A percentile compares a stretch with the other conserved stretches of the same genome.
These are phyloP conservation scores for Monilinia aucupariae DNA, from an alignment of 2,329 filamentous ascomycete species.

Conservation along the genomic window DNA sequence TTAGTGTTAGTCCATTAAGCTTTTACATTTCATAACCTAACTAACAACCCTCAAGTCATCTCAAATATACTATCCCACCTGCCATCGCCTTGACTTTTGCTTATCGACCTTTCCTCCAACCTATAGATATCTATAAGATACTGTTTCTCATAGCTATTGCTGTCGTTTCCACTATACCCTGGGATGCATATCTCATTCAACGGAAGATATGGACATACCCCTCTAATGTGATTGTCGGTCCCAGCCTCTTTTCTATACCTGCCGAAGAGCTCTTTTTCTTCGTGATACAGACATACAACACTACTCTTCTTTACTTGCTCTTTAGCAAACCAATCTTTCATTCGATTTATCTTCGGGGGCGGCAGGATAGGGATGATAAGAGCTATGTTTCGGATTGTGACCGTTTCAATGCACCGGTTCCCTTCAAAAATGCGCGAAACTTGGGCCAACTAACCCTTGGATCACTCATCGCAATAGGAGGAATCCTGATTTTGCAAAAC, in stretches of 20 bases:
- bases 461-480: slow-evolving; percentile 41
- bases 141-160: slow-evolving; percentile 56
- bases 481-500: slow-evolving; percentile 41
- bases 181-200: slow-evolving; percentile 70
- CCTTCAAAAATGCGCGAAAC: slow-evolving; percentile 34
- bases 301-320: slow-evolving; percentile 61
- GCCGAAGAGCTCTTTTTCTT: slow-evolving; percentile 74
- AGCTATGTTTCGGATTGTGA: slow-evolving; percentile 38
- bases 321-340: slow-evolving; percentile 59
- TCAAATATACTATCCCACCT: slow-evolving; percentile 63
- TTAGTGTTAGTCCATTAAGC: slow-evolving; percentile 47
- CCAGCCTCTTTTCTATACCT: slow-evolving; percentile 59
- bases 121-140: slow-evolving; percentile 58
- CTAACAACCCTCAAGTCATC: slow-evolving; percentile 38
- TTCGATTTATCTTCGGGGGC: slow-evolving; percentile 43
- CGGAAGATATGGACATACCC: slow-evolving; percentile 68
- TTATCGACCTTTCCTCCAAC: slow-evolving; percentile 56
- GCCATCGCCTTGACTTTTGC: slow-evolving; percentile 54
- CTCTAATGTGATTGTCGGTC: slow-evolving; percentile 56
- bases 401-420: slow-evolving; percentile 17
- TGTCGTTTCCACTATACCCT: slow-evolving; percentile 63
- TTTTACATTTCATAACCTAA: neutral
- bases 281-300: slow-evolving; percentile 69
- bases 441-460: slow-evolving; percentile 47
- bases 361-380: slow-evolving; percentile 18